Evolutionary conservation across 208 protist genomes (phyloP), one percentile per base, ranked within the genome.

Genomic region (Leishmania lainsoni): DNA sequence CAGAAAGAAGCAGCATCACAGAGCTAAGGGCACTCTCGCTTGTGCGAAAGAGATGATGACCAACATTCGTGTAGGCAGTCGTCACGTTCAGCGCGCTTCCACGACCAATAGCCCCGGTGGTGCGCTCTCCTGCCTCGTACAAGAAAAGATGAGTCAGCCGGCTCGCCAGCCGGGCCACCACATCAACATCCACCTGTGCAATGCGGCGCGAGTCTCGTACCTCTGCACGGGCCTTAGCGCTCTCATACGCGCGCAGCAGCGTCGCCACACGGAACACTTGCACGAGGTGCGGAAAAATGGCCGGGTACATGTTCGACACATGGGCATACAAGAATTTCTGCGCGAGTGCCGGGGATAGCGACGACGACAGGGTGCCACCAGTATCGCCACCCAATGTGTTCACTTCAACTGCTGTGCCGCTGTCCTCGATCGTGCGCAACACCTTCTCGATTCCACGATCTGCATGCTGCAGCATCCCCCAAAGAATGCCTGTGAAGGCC

Each of bases 401-500:
- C 73, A 35, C 54, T 65, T n/a, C 49, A 81, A 45, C 54, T 3
- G 71, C 70, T 0, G 71, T n/a, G 3, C 42, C 68, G 32, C 39
- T 59, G 6, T 49, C 73, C 10, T 70, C 75, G 6, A 51, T 52
- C n/a, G 69, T 65, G 4, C 78, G 61, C 48, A 86, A 20, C 71
- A 86, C 80, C 78, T 71, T 81, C 71, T 93, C 87, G 29, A 91
- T 75, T 3, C 78, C 58, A 12, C 78, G 74, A 32, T 90, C 90
- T 5, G 81, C 84, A 51, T 89, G 58, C 79, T 86, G 86, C 63
- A 85, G 75, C 81, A 93, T 92, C 45, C 87, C 89, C 91, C 92
- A 96, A 45, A 96, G 78, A 45, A 96, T 83, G 14, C 84, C 79
- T 2, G 80, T 89, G 22, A 96, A 84, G 51, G 89, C 87, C 51